A percentile compares a stretch with the other conserved stretches of the same genome.
Evolutionary conservation across 2,329 filamentous ascomycete genomes (phyloP).

Genomic region (Beauveria scarabaeidicola): DNA sequence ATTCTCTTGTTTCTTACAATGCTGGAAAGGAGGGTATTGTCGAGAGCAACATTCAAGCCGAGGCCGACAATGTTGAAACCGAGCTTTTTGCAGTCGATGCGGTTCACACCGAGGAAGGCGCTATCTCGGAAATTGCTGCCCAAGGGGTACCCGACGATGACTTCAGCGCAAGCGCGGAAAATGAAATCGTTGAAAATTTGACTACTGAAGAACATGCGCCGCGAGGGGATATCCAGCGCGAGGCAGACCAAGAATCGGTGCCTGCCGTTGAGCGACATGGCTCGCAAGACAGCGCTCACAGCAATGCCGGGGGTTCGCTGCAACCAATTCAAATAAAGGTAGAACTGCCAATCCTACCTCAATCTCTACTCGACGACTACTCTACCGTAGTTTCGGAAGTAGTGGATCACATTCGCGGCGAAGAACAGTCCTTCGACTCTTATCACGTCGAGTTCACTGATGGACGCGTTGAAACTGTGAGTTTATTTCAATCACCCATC

Average conservation of each 20-base stretch:
- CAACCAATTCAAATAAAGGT: constrained; percentile 8
- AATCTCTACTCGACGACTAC: constrained; percentile 19
- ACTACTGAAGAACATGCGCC: neutral
- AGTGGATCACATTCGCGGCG: constrained; percentile 28
- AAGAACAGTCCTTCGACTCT: constrained; percentile 19
- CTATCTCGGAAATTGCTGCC: neutral
- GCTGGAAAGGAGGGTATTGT: neutral
- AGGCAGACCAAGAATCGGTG: neutral
- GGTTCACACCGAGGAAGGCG: neutral
- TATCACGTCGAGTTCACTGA: constrained; percentile 38
- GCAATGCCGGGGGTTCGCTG: neutral
- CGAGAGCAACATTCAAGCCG: neutral
- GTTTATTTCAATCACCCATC: constrained; percentile 17
- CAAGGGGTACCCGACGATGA: neutral
- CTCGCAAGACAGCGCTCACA: neutral
- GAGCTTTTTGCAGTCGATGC: neutral
- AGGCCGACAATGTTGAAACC: neutral
- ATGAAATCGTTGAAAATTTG: neutral
- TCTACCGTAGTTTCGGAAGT: constrained; percentile 25
- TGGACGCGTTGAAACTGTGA: constrained; percentile 36
- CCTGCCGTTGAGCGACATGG: neutral
- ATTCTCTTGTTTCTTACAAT: neutral
- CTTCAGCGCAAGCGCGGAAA: neutral
- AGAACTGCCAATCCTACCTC: neutral
- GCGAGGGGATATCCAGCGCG: neutral